Conservation (phyloP, 2,329 filamentous ascomycete species). For the Cladosporium sp. region DNA sequence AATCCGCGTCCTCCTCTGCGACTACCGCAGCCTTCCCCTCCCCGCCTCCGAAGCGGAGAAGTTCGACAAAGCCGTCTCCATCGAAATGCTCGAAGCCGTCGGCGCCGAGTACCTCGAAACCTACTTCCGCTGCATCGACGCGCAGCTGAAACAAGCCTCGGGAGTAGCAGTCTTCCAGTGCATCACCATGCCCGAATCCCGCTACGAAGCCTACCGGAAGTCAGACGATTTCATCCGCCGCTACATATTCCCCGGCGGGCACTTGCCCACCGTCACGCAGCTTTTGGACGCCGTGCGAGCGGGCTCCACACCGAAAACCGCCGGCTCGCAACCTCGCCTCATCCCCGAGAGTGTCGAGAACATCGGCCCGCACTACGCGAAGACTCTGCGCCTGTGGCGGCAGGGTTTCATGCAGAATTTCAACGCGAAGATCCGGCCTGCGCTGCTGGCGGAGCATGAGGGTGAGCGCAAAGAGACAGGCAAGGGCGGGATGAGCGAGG, state of each 20-base stretch:
- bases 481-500: slow-evolving; percentile 55
- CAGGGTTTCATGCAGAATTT: slow-evolving; percentile 64
- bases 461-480: slow-evolving; percentile 25
- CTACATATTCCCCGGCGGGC: slow-evolving; percentile 76
- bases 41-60: slow-evolving; percentile 34
- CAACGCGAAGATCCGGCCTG: slow-evolving; percentile 55
- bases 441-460: slow-evolving; percentile 54
- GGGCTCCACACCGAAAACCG: slow-evolving; percentile 46
- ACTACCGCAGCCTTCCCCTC: slow-evolving; percentile 61
- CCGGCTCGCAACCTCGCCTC: slow-evolving; percentile 35
- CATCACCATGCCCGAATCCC: slow-evolving; percentile 68
- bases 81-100: slow-evolving; percentile 75
- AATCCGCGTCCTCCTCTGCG: slow-evolving; percentile 63
- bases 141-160: slow-evolving; percentile 60
- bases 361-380: slow-evolving; percentile 70
- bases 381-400: slow-evolving; percentile 64
- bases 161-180: slow-evolving; percentile 70
- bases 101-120: slow-evolving; percentile 63
- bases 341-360: slow-evolving; percentile 67
- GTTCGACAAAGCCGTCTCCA: slow-evolving; percentile 70
- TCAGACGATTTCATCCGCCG: slow-evolving; percentile 70
- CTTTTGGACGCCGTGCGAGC: slow-evolving; percentile 58
- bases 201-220: slow-evolving; percentile 62
- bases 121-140: slow-evolving; percentile 63
- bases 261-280: slow-evolving; percentile 65